Percentiles rank a stretch among this genome's conserved stretches.
Conservation (phyloP, 2,329 filamentous ascomycete genomes). For the Thelonectria rubi region DNA sequence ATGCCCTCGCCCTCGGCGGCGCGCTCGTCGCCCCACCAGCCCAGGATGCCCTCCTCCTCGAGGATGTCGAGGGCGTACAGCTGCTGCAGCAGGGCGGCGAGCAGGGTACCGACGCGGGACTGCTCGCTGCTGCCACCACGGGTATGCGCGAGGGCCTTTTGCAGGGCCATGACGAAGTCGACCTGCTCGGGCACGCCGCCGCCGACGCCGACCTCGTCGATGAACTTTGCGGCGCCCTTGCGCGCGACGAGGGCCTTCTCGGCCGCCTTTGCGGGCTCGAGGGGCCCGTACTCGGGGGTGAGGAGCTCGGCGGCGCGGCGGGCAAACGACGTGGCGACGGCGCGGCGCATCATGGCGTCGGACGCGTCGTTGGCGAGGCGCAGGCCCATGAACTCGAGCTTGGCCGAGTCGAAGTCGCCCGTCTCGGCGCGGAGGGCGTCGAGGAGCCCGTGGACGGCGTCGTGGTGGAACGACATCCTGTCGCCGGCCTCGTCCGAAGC, state of each 20-base stretch:
- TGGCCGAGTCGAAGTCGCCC: conserved; percentile 81
- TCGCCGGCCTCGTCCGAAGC: conserved; percentile 74
- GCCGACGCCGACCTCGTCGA: conserved; percentile 68
- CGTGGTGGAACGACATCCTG: conserved; percentile 75
- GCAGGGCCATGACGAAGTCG: conserved; percentile 83
- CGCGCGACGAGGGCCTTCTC: conserved; percentile 66
- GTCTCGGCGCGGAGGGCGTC: conserved; percentile 81
- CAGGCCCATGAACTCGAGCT: conserved; percentile 93
- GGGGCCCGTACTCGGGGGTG: conserved; percentile 57
- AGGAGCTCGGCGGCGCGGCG: conserved; percentile 79
- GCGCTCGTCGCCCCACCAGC: conserved; percentile 85
- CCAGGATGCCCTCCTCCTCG: conserved; percentile 86
- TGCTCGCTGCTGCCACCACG: conserved; percentile 69
- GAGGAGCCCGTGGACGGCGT: conserved; percentile 86
- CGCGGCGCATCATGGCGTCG: conserved; percentile 85
- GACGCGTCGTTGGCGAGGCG: conserved; percentile 91
- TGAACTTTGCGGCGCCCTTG: conserved; percentile 63
- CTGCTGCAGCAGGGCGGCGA: conserved; percentile 83
- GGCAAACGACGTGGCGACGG: conserved; percentile 86
- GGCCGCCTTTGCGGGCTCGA: conserved; percentile 72
- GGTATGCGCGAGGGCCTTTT: conserved; percentile 77
- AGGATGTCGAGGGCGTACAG: conserved; percentile 85
- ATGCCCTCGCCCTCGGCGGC: conserved; percentile 74
- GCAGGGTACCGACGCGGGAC: conserved; percentile 65
- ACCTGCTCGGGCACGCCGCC: conserved; percentile 80